A percentile compares a stretch with the other conserved stretches of the same genome.
phyloP scores from a whole-genome alignment of 768 basidiomycete species.

The Dioszegia crocea region DNA sequence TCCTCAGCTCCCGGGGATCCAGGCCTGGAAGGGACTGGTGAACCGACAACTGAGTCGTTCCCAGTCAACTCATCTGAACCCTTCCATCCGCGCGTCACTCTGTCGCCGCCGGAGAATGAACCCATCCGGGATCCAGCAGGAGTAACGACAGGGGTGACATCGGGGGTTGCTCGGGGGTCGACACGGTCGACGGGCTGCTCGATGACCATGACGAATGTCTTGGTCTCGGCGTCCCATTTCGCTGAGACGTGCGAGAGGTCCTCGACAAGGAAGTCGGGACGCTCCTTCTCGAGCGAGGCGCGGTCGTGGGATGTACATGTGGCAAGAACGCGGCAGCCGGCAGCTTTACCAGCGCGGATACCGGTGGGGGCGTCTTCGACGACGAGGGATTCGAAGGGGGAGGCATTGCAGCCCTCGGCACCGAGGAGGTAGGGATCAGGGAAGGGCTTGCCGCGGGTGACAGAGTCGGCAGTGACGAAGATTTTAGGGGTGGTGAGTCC shows the following conservation, averaged over 20 bases:
- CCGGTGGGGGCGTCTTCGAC: constrained; percentile 87
- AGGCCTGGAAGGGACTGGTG: constrained; percentile 33
- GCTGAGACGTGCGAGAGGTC: constrained; percentile 48
- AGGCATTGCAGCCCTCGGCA: constrained; percentile 60
- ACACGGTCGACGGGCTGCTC: constrained; percentile 46
- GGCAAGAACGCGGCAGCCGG: constrained; percentile 69
- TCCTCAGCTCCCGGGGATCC: constrained; percentile 30
- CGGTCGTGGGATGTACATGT: constrained; percentile 75
- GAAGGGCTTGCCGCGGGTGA: constrained; percentile 72
- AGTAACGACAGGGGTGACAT: constrained; percentile 47
- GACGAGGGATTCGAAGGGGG: constrained; percentile 67
- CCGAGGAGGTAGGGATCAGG: constrained; percentile 83
- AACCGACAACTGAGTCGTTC: constrained; percentile 47
- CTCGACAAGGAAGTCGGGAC: constrained; percentile 50
- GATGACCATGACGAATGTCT: constrained; percentile 44
- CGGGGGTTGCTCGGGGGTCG: constrained; percentile 42
- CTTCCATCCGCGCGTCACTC: constrained; percentile 20
- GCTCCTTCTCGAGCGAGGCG: constrained; percentile 55
- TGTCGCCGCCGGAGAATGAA: constrained; percentile 36
- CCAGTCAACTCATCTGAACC: constrained; percentile 46
- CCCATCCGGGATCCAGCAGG: constrained; percentile 43
- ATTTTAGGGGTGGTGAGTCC: constrained; percentile 58
- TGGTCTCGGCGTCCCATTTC: constrained; percentile 42
- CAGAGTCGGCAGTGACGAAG: constrained; percentile 74
- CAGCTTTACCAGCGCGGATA: constrained; percentile 66